Evolutionary conservation across 2,329 filamentous ascomycete species (phyloP).

Genomic region (Fusarium neocosmosporiellum): DNA sequence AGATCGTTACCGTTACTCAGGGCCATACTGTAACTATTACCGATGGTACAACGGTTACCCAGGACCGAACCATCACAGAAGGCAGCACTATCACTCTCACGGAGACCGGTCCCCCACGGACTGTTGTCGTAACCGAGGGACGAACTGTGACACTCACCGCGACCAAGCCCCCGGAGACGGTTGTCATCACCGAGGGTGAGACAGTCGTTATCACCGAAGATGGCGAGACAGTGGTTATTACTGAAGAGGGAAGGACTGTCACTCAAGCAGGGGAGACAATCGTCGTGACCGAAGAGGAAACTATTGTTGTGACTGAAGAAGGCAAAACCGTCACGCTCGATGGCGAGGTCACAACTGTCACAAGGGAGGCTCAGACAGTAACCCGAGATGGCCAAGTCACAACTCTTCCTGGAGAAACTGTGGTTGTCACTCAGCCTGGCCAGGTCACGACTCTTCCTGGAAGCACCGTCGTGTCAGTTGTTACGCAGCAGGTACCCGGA

Average conservation of each 20-base stretch:
- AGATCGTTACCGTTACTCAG: constrained; percentile 7
- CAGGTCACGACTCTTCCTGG: constrained; percentile 26
- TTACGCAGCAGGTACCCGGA: not conserved
- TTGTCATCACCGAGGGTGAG: constrained; percentile 13
- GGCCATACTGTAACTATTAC: constrained; percentile 12
- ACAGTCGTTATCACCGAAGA: constrained; percentile 14
- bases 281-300: constrained; percentile 26
- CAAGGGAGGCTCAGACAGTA: constrained; percentile 20
- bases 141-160: constrained; percentile 4
- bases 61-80: not conserved
- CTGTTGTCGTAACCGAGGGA: constrained; percentile 10
- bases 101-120: constrained; percentile 1
- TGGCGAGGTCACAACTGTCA: not conserved
- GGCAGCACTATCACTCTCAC: not conserved
- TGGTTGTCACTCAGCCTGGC: constrained; percentile 42
- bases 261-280: constrained; percentile 19
- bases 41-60: not conserved
- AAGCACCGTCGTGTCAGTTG: not conserved
- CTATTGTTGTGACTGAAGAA: constrained; percentile 26
- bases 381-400: constrained; percentile 38
- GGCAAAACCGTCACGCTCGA: constrained; percentile 14
- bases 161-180: not conserved
- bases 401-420: constrained; percentile 20
- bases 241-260: not conserved
- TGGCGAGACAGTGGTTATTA: constrained; percentile 16